Base-by-base conservation (phyloP, 352 stramenopile species). In the Phytophthora pisi region DNA sequence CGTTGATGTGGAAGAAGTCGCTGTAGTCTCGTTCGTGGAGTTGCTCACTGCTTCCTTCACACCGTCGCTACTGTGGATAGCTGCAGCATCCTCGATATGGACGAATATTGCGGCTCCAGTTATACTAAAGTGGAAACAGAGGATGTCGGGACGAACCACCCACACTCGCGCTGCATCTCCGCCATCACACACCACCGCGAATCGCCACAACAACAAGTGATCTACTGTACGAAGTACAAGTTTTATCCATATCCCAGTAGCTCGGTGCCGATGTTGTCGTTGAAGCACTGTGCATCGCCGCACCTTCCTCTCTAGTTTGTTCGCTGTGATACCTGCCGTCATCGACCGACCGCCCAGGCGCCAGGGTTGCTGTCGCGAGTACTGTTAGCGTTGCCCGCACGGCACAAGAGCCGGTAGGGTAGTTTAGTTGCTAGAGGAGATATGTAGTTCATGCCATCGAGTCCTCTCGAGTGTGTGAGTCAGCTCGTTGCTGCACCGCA, bases 251-350 rank as follows among this genome's bases (percentile, higher is more conserved):
- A 26, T 26, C 78, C 40, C 88, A 90, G 65, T 50, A 88, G 61
- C 68, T 90, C 82, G 3, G 80, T 88, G 53, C 82, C 82, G 60
- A 75, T 83, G 62, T 90, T 90, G 72, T 90, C 82, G 62, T 88
- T 90, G 74, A 90, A 86, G 64, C 70, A 88, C 54, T 87, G 79
- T 13, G 45, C 8, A 26, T 26, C 1, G 24, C 24, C 24, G 24
- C 31, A 10, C 57, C 23, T 49, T 63, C 30, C 55, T 18, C 24
- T 82, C 64, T 61, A 8, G 89, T 75, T 23, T 77, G 55, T 43
- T 70, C 67, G 45, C 64, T 78, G 36, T 90, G 66, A 57, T 88
- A 26, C 24, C 24, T 26, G 24, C 24, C 24, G 24, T 26, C 24
- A 26, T 26, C 24, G 24, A 26, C 24, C 24, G 24, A 26, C 24